A percentile compares a stretch with the other conserved stretches of the same genome.
phyloP scores from a whole-genome alignment of 2,329 filamentous ascomycete genomes.

The Trichophyton schoenleinii region DNA sequence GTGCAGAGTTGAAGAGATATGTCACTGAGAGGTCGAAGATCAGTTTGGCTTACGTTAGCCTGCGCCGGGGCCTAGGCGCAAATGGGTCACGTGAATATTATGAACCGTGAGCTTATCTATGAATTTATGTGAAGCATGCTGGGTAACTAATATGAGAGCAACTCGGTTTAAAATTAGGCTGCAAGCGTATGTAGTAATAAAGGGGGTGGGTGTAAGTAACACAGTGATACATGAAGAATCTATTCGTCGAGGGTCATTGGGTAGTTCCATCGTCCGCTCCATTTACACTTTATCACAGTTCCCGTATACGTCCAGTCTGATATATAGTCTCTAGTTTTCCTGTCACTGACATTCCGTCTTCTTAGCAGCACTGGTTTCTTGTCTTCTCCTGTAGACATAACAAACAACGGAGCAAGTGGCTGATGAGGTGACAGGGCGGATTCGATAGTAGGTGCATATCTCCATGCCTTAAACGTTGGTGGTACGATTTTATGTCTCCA shows the following conservation, averaged over 20 bases:
- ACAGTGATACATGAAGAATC: background rate
- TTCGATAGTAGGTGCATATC: conserved; percentile 1
- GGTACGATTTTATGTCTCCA: background rate
- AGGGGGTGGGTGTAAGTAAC: background rate
- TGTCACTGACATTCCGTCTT: background rate
- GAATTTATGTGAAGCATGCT: too few relatives aligned
- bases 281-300: conserved; percentile 2
- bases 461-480: background rate
- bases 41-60: background rate
- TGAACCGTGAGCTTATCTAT: too few relatives aligned
- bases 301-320: conserved; percentile 3
- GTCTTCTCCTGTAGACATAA: background rate
- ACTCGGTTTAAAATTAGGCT: too few relatives aligned
- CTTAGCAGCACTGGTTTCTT: background rate
- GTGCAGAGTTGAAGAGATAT: background rate
- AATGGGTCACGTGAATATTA: too few relatives aligned
- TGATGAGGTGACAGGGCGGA: background rate
- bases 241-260: background rate
- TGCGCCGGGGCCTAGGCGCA: too few relatives aligned
- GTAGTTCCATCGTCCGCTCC: conserved; percentile 2
- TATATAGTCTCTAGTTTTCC: background rate
- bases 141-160: too few relatives aligned
- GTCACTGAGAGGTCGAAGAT: background rate
- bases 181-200: background rate
- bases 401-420: background rate